These are phyloP conservation scores for Candida morakotiae DNA, from an alignment of 805 yeast genomes.

Conservation along the genomic window DNA sequence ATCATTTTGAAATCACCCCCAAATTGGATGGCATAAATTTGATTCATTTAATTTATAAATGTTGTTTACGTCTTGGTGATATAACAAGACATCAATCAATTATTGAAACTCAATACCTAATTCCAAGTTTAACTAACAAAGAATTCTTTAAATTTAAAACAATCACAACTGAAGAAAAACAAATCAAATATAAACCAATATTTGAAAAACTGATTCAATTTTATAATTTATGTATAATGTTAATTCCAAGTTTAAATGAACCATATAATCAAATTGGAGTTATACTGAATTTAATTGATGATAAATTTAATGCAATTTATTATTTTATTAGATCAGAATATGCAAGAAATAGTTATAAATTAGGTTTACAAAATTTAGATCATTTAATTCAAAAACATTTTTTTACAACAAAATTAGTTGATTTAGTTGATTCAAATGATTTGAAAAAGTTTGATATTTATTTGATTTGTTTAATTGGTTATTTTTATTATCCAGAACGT, in stretches of 20 bases:
- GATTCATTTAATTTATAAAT: constrained; percentile 44
- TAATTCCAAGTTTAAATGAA: constrained; percentile 68
- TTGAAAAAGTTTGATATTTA: constrained; percentile 13
- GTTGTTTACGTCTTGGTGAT: constrained; percentile 53
- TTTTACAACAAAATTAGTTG: constrained; percentile 25
- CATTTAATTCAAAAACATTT: constrained; percentile 32
- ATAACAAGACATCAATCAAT: constrained; percentile 53
- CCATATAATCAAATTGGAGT: constrained; percentile 59
- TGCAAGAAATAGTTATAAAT: constrained; percentile 44
- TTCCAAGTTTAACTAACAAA: constrained; percentile 23
- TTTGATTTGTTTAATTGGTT: constrained; percentile 38
- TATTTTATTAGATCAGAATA: constrained; percentile 55
- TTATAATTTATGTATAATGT: constrained; percentile 49
- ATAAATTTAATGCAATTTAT: constrained; percentile 44
- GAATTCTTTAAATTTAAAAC: constrained; percentile 30
- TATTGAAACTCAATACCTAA: constrained; percentile 43
- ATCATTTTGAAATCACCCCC: constrained; percentile 14
- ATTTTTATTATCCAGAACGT: constrained; percentile 36
- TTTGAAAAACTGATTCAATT: constrained; percentile 24
- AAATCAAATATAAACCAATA: constrained; percentile 32
- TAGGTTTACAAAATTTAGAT: constrained; percentile 46
- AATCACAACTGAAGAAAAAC: constrained; percentile 19
- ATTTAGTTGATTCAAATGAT: constrained; percentile 13
- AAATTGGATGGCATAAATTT: constrained; percentile 12
- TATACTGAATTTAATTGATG: constrained; percentile 36